phyloP scores from a whole-genome alignment of 2,329 filamentous ascomycete species.

The Dactylellina sp. region DNA sequence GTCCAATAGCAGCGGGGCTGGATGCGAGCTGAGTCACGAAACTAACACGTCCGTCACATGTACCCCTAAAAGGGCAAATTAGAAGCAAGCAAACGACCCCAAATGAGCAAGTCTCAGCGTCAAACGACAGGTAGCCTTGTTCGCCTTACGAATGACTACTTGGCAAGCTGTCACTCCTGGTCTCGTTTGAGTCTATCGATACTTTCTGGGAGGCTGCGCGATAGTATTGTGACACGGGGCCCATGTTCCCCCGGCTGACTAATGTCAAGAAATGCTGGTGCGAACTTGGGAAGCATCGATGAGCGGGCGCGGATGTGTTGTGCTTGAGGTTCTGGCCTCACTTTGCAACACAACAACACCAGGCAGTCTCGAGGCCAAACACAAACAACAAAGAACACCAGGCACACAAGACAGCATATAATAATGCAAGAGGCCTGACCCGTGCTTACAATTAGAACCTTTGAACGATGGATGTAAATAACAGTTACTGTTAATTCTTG shows the following conservation, averaged over 20 bases:
- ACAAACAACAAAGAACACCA: too few species aligned
- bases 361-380: not conserved
- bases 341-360: conserved; percentile 46
- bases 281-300: conserved; percentile 3
- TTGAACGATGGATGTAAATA: too few species aligned
- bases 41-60: conserved; percentile 57
- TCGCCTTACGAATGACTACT: conserved; percentile 43
- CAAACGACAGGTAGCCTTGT: conserved; percentile 51
- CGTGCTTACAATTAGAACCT: too few species aligned
- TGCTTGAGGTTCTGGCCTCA: conserved; percentile 12
- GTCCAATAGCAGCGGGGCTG: conserved; percentile 43
- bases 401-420: too few species aligned
- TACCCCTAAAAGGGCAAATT: conserved; percentile 17
- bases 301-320: conserved; percentile 36
- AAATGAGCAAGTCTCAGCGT: conserved; percentile 34
- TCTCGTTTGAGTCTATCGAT: conserved; percentile 23
- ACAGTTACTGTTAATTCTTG: too few species aligned
- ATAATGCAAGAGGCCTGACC: too few species aligned
- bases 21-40: conserved; percentile 54
- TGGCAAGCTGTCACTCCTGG: conserved; percentile 21
- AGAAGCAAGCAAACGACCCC: conserved; percentile 25
- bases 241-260: conserved; percentile 31
- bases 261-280: conserved; percentile 17
- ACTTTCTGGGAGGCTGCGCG: conserved; percentile 6
- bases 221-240: conserved; percentile 20